phyloP scores from a whole-genome alignment of 192 early-diverging fungal genomes.

The Entophlyctis helioformis region DNA sequence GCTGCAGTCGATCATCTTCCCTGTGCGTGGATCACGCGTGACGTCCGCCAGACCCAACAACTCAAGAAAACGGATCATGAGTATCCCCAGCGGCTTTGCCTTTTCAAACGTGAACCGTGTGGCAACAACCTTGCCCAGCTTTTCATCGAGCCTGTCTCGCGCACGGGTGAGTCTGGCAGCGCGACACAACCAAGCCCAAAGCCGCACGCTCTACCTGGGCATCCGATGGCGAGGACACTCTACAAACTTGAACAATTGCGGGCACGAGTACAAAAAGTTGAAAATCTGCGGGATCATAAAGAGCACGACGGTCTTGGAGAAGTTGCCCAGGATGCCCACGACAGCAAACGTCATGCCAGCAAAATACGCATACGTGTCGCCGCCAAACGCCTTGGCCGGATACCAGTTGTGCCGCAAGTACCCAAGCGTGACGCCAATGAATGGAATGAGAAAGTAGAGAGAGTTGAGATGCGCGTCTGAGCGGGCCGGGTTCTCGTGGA shows the following conservation, averaged over 20 bases:
- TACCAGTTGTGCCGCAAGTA: conserved; percentile 83
- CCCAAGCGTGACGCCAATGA: conserved; percentile 73
- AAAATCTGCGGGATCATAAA: conserved; percentile 95
- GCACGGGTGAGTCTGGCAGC: too few relatives aligned
- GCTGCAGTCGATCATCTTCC: conserved; percentile 49
- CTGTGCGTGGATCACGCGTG: conserved; percentile 31
- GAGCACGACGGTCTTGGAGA: conserved; percentile 84
- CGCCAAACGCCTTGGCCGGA: conserved; percentile 85
- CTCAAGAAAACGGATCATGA: conserved; percentile 42
- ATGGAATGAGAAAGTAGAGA: conserved; percentile 86
- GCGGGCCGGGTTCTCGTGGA: conserved; percentile 50
- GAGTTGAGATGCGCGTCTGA: conserved; percentile 70
- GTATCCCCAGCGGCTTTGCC: conserved; percentile 29
- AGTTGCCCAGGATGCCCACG: conserved; percentile 85
- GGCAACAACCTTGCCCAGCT: conserved; percentile 25
- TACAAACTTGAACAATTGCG: conserved; percentile 89
- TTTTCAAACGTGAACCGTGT: conserved; percentile 18
- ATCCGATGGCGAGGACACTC: conserved; percentile 93
- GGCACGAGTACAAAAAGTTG: conserved; percentile 91
- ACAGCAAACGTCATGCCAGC: conserved; percentile 99
- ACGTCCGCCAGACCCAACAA: conserved; percentile 38
- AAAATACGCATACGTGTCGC: conserved; percentile 96
- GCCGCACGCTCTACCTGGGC: conserved; percentile 42
- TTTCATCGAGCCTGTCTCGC: conserved; percentile 24
- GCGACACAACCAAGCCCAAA: neutral